A percentile compares a stretch with the other conserved stretches of the same genome.
phyloP scores from a whole-genome alignment of 192 early-diverging fungal genomes.

The Backusella mclennaniae region DNA sequence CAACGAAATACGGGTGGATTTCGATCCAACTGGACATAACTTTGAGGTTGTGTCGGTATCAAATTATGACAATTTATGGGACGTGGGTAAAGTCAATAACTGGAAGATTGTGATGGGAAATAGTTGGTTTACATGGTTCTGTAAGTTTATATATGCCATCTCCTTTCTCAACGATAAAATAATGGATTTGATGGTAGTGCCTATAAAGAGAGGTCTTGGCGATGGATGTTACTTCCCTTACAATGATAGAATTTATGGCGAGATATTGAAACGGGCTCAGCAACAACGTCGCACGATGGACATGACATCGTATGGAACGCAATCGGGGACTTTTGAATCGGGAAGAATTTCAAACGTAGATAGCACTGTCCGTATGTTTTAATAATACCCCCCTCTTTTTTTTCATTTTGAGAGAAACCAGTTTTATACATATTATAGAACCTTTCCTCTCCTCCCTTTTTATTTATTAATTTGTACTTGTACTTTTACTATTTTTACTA shows the following conservation, averaged over 20 bases:
- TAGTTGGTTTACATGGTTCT: constrained; percentile 24
- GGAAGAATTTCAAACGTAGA: neutral
- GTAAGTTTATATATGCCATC: constrained; percentile 19
- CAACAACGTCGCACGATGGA: constrained; percentile 9
- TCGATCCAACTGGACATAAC: constrained; percentile 32
- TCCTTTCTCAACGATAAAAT: neutral
- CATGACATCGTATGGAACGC: neutral
- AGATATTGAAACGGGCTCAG: constrained; percentile 21
- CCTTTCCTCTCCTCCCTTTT: neutral
- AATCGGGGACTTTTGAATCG: neutral
- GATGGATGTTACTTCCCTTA: constrained; percentile 32
- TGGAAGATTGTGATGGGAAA: constrained; percentile 50
- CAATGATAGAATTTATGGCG: constrained; percentile 13
- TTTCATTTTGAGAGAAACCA: neutral
- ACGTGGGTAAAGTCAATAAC: constrained; percentile 40
- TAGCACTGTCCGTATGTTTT: constrained; percentile 1
- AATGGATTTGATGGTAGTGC: constrained; percentile 16
- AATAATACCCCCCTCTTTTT: neutral
- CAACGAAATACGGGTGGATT: constrained; percentile 41
- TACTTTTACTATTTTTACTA: neutral
- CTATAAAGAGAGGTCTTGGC: constrained; percentile 25
- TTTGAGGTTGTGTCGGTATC: constrained; percentile 37
- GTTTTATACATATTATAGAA: neutral
- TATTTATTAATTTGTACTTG: neutral
- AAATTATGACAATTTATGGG: constrained; percentile 40